Percentiles rank a stretch among this genome's conserved stretches.
These are phyloP conservation scores for Mercurialis annua DNA, from an alignment of 345 rosid genomes.

Conservation along the genomic window DNA sequence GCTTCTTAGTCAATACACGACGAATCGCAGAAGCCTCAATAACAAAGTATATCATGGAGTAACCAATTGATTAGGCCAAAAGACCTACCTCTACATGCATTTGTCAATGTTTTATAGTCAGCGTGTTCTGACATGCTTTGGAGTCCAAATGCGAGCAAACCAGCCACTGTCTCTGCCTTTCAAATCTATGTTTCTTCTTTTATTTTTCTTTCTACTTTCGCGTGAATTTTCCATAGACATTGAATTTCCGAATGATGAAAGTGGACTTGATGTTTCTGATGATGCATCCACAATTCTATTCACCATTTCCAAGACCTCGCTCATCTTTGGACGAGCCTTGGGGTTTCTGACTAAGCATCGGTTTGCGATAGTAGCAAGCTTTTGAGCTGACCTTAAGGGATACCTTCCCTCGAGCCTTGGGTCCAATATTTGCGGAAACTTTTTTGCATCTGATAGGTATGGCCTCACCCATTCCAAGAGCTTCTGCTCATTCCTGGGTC, in stretches of 20 bases:
- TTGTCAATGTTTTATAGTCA: constrained; percentile 19
- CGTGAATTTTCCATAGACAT: constrained; percentile 22
- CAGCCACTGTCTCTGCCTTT: constrained; percentile 42
- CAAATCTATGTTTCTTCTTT: constrained; percentile 36
- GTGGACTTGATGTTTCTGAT: constrained; percentile 31
- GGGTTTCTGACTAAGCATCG: constrained; percentile 65
- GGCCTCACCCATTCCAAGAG: constrained; percentile 88
- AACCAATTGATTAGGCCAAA: not conserved
- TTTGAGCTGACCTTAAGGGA: constrained; percentile 45
- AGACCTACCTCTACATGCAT: not conserved
- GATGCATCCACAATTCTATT: constrained; percentile 45
- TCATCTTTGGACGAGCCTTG: constrained; percentile 86
- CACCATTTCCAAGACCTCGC: constrained; percentile 77
- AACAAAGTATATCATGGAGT: not conserved
- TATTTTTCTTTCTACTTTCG: constrained; percentile 23
- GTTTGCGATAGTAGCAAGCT: constrained; percentile 68
- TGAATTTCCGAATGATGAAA: constrained; percentile 38
- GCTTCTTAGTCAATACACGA: not conserved
- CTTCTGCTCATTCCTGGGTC: constrained; percentile 77
- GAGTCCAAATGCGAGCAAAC: constrained; percentile 42
- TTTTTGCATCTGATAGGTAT: constrained; percentile 52
- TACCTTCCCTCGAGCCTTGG: constrained; percentile 60
- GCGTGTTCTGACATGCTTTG: constrained; percentile 44
- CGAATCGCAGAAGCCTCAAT: not conserved
- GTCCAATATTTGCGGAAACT: constrained; percentile 59